phyloP scores from a whole-genome alignment of 176 grass and related monocot species.

The Oryza nivara region DNA sequence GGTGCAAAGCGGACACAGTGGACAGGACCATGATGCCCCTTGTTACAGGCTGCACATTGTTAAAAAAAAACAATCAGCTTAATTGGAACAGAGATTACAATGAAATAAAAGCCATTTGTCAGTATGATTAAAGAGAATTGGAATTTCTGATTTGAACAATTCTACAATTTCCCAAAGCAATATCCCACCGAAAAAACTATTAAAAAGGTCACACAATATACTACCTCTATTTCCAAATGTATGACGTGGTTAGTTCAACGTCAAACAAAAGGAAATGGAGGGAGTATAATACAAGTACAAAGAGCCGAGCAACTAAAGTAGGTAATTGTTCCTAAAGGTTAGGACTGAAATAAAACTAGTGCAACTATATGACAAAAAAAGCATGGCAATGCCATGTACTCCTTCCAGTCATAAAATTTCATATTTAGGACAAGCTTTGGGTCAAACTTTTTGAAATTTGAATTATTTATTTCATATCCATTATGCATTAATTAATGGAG shows the following conservation, averaged over 20 bases:
- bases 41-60: slow-evolving; percentile 72
- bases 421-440: no score
- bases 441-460: no score
- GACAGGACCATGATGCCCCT: slow-evolving; percentile 95
- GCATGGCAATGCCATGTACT: not conserved
- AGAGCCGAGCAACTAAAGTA: not conserved
- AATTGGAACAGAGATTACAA: not conserved
- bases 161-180: not conserved
- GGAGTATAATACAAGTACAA: not conserved
- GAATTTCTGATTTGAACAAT: not conserved
- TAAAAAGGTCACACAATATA: not conserved
- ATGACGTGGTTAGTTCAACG: no score
- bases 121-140: no score
- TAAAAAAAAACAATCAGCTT: not conserved
- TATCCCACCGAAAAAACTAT: not conserved
- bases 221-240: no score
- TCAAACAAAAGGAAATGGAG: no score
- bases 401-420: no score
- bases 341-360: not conserved
- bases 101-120: not conserved
- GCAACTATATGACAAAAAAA: not conserved
- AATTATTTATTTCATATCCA: not conserved
- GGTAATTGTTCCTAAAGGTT: not conserved
- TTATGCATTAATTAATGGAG: not conserved
- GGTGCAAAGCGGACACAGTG: slow-evolving; percentile 95